Evolutionary conservation across 768 basidiomycete genomes (phyloP), one percentile per base, ranked within the genome.

Genomic region (Botryobasidium botryosum): DNA sequence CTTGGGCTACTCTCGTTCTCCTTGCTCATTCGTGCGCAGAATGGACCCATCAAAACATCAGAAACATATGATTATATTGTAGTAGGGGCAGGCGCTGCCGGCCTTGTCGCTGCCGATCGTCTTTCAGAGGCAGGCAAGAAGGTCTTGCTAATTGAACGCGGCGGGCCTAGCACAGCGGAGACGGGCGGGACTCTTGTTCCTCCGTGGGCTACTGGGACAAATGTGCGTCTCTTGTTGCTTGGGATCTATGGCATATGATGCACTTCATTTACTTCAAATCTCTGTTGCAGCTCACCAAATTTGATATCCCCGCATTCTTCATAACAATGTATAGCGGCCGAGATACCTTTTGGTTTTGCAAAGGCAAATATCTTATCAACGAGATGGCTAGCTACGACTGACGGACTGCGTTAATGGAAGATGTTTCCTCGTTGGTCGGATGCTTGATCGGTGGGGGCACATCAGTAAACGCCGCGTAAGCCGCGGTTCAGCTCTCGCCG

Each of bases 201-300:
- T 29, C 49, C 53, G 12, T 52, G 51, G 49, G 46, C 74, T 1
- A 55, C 60, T 5, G 52, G 50, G 15, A 52, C 53, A n/a, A 43
- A 51, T 23, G 50, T 51, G 35, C 24, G 44, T 26, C 20, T 29
- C 24, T 15, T 6, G 23, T 33, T 35, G 15, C n/a, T 50, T n/a
- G 32, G 8, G n/a, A 18, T 29, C 26, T 17, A 29, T 24, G 20
- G 25, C 23, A 7, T 24, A 13, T 39, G 20, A 3, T 2, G 66
- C 2, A 52, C 46, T 40, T 35, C 4, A 25, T 44, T 5, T 23
- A 33, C 44, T 5, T 52, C n/a, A n/a, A n/a, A n/a, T n/a, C n/a
- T n/a, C n/a, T n/a, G n/a, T n/a, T n/a, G n/a, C n/a, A 76, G 73
- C 57, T 74, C 43, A 78, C 76, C 4, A 75, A 75, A 52, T 77